phyloP scores from a whole-genome alignment of 768 basidiomycete species.

The Cyclocybe cylindracea region DNA sequence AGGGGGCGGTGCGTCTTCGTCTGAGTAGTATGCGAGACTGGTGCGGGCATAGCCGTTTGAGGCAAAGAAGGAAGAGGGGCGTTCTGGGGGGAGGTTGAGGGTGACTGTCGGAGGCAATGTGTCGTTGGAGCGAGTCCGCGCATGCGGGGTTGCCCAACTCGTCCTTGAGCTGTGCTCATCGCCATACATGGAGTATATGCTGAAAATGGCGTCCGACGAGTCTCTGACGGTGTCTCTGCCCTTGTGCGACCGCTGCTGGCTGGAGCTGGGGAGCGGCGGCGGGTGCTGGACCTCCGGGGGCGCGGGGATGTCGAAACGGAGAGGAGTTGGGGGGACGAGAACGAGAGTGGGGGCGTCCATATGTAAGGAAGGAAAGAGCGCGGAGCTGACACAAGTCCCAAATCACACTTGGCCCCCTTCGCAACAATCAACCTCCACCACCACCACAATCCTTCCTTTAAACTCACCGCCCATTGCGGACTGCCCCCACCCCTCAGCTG shows the following conservation, averaged over 20 bases:
- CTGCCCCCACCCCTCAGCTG: no score
- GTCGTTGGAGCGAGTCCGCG: conserved; percentile 21
- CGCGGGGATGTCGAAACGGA: conserved; percentile 17
- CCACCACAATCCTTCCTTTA: no score
- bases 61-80: conserved; percentile 26
- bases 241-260: conserved; percentile 27
- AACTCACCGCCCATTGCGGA: no score
- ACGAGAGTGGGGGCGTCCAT: conserved; percentile 43
- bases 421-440: not conserved
- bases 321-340: conserved; percentile 34
- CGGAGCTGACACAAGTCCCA: conserved; percentile 7
- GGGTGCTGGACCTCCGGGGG: conserved; percentile 24
- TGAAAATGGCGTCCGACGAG: conserved; percentile 75
- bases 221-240: conserved; percentile 26
- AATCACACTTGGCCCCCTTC: conserved; percentile 8
- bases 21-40: conserved; percentile 31
- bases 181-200: conserved; percentile 88
- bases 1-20: conserved; percentile 18
- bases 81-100: conserved; percentile 31
- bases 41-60: conserved; percentile 25
- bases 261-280: conserved; percentile 20
- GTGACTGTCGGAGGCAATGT: conserved; percentile 28
- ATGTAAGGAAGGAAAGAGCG: conserved; percentile 1
- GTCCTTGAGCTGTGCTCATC: conserved; percentile 46
- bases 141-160: conserved; percentile 41